Conservation (phyloP, 495 filamentous ascomycete species). For the Aspergillus leporis region DNA sequence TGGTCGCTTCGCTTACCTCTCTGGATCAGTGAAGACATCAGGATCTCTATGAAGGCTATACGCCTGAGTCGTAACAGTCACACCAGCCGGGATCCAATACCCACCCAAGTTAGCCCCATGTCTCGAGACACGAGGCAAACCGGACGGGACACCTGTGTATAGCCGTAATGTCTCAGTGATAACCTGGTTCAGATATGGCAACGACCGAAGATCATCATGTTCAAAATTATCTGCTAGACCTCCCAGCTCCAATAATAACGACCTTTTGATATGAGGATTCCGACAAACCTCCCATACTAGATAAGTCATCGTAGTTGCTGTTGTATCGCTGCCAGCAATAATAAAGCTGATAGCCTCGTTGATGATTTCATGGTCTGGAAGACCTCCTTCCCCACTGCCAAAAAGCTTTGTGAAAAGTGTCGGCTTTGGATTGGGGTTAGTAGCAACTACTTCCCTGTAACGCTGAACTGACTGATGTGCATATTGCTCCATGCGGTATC, state of each 20-base stretch:
- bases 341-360: slow-evolving; percentile 36
- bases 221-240: slow-evolving; percentile 17
- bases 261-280: slow-evolving; percentile 16
- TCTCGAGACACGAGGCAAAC: slow-evolving; percentile 25
- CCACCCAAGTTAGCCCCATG: slow-evolving; percentile 16
- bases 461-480: slow-evolving; percentile 27
- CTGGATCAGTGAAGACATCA: slow-evolving; percentile 11
- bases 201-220: slow-evolving; percentile 24
- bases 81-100: slow-evolving; percentile 17
- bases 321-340: slow-evolving; percentile 41
- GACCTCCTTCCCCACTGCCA: slow-evolving; percentile 21
- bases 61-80: slow-evolving; percentile 26
- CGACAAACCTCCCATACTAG: slow-evolving; percentile 27
- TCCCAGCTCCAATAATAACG: slow-evolving; percentile 20
- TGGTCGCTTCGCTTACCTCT: no score
- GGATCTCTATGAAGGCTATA: slow-evolving; percentile 34
- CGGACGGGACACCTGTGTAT: slow-evolving; percentile 39
- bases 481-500: slow-evolving; percentile 24
- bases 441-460: slow-evolving; percentile 32
- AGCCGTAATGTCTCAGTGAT: slow-evolving; percentile 53
- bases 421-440: slow-evolving; percentile 28
- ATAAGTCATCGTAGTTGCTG: slow-evolving; percentile 38
- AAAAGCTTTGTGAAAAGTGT: slow-evolving; percentile 40
- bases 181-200: slow-evolving; percentile 42
- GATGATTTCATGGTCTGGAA: slow-evolving; percentile 29